phyloP scores from a whole-genome alignment of 2,329 filamentous ascomycete species.

The Boeremia lycopersici region DNA sequence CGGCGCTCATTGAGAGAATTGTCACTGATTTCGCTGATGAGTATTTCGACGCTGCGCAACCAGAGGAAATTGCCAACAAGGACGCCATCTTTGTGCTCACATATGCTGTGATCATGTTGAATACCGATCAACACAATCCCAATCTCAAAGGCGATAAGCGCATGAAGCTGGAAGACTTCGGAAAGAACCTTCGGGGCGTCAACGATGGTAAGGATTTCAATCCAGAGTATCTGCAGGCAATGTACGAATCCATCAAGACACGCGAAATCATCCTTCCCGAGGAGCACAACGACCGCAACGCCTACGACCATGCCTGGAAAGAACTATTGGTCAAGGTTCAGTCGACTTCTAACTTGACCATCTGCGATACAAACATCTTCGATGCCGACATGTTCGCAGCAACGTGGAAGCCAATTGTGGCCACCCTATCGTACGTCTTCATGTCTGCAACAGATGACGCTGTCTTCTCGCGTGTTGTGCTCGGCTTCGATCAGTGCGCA shows the following conservation, averaged over 20 bases:
- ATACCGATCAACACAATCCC: conserved; percentile 95
- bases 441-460: conserved; percentile 98
- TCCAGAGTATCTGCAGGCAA: conserved; percentile 79
- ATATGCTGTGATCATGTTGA: conserved; percentile 97
- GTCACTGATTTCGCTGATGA: conserved; percentile 85
- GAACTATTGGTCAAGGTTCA: conserved; percentile 87
- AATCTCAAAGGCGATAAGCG: conserved; percentile 79
- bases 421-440: conserved; percentile 96
- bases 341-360: conserved; percentile 71
- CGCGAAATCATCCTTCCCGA: conserved; percentile 97
- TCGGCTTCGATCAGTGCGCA: conserved; percentile 94
- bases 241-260: conserved; percentile 88
- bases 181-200: conserved; percentile 86
- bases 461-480: conserved; percentile 90
- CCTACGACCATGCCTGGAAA: conserved; percentile 97
- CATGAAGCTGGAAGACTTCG: conserved; percentile 84
- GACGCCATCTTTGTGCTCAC: conserved; percentile 90
- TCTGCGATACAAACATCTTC: conserved; percentile 91
- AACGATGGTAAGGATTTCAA: conserved; percentile 87
- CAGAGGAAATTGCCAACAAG: conserved; percentile 78
- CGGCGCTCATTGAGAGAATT: conserved; percentile 89
- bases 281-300: conserved; percentile 95
- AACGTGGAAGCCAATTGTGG: conserved; percentile 93
- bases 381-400: conserved; percentile 97
- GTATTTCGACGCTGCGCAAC: conserved; percentile 73